phyloP scores from a whole-genome alignment of 176 grass and related monocot genomes.

The Zea mays region DNA sequence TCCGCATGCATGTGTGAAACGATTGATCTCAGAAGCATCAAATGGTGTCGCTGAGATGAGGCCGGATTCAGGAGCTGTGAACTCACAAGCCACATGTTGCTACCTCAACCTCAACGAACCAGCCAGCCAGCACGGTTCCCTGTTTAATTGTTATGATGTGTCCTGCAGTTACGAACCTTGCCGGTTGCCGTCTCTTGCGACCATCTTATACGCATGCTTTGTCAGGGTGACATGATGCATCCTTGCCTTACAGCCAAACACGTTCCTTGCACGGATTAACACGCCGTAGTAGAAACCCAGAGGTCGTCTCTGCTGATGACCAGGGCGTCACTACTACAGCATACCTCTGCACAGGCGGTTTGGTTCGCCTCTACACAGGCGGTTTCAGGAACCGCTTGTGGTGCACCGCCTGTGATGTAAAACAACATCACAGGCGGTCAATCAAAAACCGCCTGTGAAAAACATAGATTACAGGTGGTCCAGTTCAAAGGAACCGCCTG shows the following conservation, averaged over 20 bases:
- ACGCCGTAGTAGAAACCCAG: not conserved
- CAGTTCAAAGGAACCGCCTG: too few species aligned
- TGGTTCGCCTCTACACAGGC: too few species aligned
- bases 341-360: too few species aligned
- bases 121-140: too few species aligned
- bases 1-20: too few species aligned
- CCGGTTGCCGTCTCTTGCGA: not conserved
- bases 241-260: constrained; percentile 3
- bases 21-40: not conserved
- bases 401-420: too few species aligned
- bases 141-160: constrained; percentile 17
- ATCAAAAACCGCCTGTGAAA: too few species aligned
- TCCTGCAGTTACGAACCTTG: constrained; percentile 24
- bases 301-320: not conserved
- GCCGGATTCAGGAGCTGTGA: not conserved
- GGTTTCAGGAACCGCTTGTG: too few species aligned
- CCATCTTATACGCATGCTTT: constrained; percentile 1
- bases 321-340: too few species aligned
- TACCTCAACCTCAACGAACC: not conserved
- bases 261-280: constrained; percentile 3
- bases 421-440: too few species aligned
- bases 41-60: not conserved
- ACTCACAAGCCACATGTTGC: not conserved
- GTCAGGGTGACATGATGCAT: not conserved
- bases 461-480: too few species aligned